Evolutionary conservation across 306 rosid species (phyloP), one percentile per base, ranked within the genome.

Genomic region (Ceratonia siliqua): DNA sequence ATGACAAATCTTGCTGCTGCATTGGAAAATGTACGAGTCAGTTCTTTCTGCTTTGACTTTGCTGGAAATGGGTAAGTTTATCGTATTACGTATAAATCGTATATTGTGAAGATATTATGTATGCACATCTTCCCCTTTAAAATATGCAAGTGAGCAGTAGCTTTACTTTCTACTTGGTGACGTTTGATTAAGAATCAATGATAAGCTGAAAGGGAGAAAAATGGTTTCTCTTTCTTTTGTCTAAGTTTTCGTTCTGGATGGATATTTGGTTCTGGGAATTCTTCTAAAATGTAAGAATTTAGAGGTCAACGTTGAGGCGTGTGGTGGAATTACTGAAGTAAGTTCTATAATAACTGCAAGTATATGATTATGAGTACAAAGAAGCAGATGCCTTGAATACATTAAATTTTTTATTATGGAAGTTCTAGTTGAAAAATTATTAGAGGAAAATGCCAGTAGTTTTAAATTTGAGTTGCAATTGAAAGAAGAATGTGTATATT

Each of bases 31-130:
- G 91, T 81, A 57, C 83, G 85, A 73, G 79, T 88, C 15, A 82
- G 92, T 66, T 82, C 94, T 77, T 89, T 85, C 74, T 87, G 94
- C 79, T 91, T 91, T 55, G 97, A 91, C 83, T 91, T 85, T 67
- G 11, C 97, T 66, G 94, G 97, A 79, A 91, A 91, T 67, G 97
- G 97, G 97, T 86, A 83, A 75, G 83, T 58, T 73, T 57, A n/a
- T 54, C 11, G 33, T 72, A 36, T 17, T 56, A 15, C 38, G 8
- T 3, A 33, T 28, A 24, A 45, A 22, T 10, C 25, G 13, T 72
- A 15, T n/a, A 35, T 73, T 0, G n/a, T 28, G 22, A n/a, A 63
- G 13, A 62, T 45, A 48, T 22, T 28, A 27, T 52, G n/a, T 35
- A 17, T 20, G 46, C 2, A 12, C 32, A 50, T 50, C 48, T 33